These are phyloP conservation scores for Raphidocelis subcapitata DNA, from an alignment of 139 green algal species.

Conservation along the genomic window DNA sequence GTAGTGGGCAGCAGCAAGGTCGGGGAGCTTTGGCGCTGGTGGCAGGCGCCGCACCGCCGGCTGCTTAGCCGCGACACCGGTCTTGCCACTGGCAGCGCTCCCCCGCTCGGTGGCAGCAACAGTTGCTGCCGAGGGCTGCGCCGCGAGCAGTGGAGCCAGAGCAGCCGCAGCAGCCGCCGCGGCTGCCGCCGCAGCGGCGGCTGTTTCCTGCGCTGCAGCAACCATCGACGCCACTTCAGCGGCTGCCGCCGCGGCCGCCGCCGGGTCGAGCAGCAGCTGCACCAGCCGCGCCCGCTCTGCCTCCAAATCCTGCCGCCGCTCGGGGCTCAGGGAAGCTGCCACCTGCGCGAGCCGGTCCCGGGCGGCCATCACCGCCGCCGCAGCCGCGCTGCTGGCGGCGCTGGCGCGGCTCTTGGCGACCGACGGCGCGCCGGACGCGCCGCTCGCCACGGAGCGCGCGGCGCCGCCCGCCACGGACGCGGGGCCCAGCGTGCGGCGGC, in stretches of 20 bases:
- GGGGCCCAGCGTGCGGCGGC: background rate
- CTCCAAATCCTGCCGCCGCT: conserved; percentile 57
- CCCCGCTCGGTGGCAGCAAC: background rate
- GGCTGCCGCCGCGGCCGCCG: conserved; percentile 5
- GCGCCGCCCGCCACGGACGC: background rate
- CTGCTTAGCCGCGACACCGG: background rate
- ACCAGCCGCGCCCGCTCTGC: conserved; percentile 62
- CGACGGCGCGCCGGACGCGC: background rate
- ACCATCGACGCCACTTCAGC: conserved; percentile 3
- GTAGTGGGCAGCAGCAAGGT: conserved; percentile 54
- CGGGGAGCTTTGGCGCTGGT: conserved; percentile 9
- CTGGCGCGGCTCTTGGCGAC: conserved; percentile 15
- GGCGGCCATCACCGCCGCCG: background rate
- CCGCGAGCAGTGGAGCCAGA: background rate
- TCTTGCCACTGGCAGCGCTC: background rate
- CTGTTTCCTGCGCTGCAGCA: background rate
- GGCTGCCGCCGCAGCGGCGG: background rate
- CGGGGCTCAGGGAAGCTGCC: conserved; percentile 16
- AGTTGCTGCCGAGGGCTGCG: background rate
- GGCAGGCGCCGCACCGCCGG: conserved; percentile 12
- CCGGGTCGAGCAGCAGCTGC: conserved; percentile 40
- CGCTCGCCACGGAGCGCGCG: background rate
- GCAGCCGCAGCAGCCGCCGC: background rate
- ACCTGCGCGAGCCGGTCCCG: conserved; percentile 22
- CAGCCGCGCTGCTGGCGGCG: conserved; percentile 3